A percentile compares a stretch with the other conserved stretches of the same genome.
Evolutionary conservation across 2,329 filamentous ascomycete genomes (phyloP).

Genomic region (Passalora sequoiae): DNA sequence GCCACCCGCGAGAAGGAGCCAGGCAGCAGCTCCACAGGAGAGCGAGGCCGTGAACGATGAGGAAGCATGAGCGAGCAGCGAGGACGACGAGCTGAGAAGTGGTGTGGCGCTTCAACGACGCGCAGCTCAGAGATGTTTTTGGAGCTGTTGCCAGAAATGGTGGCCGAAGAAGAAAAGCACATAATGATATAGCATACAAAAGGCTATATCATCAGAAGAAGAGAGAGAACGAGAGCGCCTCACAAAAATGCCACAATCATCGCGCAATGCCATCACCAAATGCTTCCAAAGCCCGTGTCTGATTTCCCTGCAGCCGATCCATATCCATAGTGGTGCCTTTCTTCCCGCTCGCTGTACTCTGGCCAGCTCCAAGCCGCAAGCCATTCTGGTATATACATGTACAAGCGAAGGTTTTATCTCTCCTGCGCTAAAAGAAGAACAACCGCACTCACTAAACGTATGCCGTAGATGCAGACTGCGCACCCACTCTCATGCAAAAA

Average conservation of each 20-base stretch:
- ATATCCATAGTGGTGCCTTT: conserved; percentile 3
- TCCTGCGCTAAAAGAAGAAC: no score
- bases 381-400: conserved; percentile 2
- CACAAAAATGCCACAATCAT: background rate
- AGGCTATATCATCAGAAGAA: background rate
- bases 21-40: no score
- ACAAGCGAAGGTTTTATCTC: background rate
- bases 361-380: background rate
- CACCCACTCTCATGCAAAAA: background rate
- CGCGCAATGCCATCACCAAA: background rate
- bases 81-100: no score
- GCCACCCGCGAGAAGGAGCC: no score
- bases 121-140: no score
- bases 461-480: background rate
- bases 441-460: background rate
- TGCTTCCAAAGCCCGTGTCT: background rate
- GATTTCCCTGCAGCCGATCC: background rate
- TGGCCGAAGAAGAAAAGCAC: no score
- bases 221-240: no score
- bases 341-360: background rate
- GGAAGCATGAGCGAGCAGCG: no score
- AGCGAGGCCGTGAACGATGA: no score
- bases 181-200: no score
- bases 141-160: no score
- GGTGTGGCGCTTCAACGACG: no score